Evolutionary conservation across 768 basidiomycete species (phyloP).

Genomic region (Boletus speciosus): DNA sequence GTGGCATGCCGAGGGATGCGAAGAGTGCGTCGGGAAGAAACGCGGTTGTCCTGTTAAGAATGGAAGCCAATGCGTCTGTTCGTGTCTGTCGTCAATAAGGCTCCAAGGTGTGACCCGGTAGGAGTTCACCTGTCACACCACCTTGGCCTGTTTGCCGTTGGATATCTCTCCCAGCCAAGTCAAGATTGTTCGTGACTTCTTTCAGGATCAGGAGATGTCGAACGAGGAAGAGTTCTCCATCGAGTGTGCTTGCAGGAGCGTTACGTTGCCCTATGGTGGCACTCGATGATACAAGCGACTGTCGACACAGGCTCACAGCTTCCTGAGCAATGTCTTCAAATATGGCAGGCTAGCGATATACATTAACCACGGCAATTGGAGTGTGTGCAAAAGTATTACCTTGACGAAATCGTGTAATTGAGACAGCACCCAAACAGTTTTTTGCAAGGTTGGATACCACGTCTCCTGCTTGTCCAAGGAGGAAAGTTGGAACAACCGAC

Average conservation of each 20-base stretch:
- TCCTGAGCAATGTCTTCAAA: conserved; percentile 97
- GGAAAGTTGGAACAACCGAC: conserved; percentile 66
- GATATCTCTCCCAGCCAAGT: conserved; percentile 50
- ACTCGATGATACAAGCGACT: conserved; percentile 73
- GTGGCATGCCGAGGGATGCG: conserved; percentile 63
- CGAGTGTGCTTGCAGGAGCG: conserved; percentile 45
- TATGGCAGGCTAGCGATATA: conserved; percentile 70
- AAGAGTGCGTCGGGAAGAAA: conserved; percentile 68
- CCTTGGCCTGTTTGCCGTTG: conserved; percentile 43
- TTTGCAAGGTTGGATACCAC: conserved; percentile 89
- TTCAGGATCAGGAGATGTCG: conserved; percentile 89
- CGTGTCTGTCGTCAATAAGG: conserved; percentile 2
- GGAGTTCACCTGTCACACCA: conserved; percentile 55
- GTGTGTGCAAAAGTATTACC: conserved; percentile 40
- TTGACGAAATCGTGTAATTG: conserved; percentile 92
- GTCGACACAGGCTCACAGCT: conserved; percentile 76
- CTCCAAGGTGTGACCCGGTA: neutral
- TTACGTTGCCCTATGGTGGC: conserved; percentile 56
- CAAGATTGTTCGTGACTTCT: conserved; percentile 79
- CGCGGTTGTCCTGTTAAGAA: conserved; percentile 32
- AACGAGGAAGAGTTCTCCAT: conserved; percentile 84
- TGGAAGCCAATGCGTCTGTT: conserved; percentile 31
- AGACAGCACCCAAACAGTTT: conserved; percentile 87
- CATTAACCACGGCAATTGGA: neutral
- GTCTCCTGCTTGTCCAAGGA: conserved; percentile 72